Conservation (phyloP, 1,139 yeast genomes). For the Geotrichum australiense region DNA sequence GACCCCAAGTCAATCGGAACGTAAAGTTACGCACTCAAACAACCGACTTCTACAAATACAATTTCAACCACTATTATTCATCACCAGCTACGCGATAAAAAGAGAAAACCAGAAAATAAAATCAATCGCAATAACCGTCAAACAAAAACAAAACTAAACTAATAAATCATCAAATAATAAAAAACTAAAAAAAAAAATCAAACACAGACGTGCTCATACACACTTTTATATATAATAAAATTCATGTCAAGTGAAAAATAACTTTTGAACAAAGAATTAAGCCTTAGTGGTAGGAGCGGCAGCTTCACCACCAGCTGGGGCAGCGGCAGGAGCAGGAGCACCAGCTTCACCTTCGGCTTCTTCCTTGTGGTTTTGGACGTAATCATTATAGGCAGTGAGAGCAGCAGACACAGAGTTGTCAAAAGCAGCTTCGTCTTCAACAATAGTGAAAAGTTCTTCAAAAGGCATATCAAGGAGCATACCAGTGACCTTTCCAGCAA, state of each 20-base stretch:
- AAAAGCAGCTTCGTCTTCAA: constrained; percentile 79
- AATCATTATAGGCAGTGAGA: constrained; percentile 55
- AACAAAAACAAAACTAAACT: constrained; percentile 2
- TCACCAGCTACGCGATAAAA: too few species aligned
- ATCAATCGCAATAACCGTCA: background rate
- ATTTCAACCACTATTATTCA: too few species aligned
- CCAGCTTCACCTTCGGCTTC: constrained; percentile 14
- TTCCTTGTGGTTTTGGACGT: constrained; percentile 26
- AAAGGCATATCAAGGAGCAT: constrained; percentile 96
- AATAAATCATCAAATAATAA: constrained; percentile 1
- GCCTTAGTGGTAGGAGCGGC: constrained; percentile 13
- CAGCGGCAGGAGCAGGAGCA: constrained; percentile 12
- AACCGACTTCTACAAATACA: too few species aligned
- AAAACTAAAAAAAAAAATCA: constrained; percentile 6
- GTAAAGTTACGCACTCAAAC: too few species aligned
- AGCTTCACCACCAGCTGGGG: constrained; percentile 17
- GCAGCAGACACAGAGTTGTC: constrained; percentile 94
- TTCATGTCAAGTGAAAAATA: background rate
- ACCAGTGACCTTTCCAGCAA: constrained; percentile 99
- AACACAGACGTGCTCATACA: constrained; percentile 2
- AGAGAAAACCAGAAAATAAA: too few species aligned
- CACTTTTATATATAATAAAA: background rate
- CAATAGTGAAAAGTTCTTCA: constrained; percentile 80
- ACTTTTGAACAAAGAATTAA: constrained; percentile 10
- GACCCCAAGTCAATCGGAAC: too few species aligned